Percentiles rank a stretch among this genome's conserved stretches.
These are phyloP conservation scores for Gastrolobium bilobum DNA, from an alignment of 306 rosid genomes.

Conservation along the genomic window DNA sequence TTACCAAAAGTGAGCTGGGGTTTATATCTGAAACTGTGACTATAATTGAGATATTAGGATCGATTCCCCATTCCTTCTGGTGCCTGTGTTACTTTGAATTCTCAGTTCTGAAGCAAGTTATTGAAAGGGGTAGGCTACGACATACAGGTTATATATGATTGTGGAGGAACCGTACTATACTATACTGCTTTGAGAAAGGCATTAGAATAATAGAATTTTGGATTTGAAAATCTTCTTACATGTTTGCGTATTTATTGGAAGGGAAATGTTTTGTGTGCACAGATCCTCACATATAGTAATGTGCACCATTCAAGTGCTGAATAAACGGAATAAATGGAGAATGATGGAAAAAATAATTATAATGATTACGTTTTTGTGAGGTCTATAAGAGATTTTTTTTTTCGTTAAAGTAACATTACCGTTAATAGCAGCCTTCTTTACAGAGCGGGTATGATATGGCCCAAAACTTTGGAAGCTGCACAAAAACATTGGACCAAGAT, in stretches of 20 bases:
- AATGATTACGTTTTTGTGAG: neutral
- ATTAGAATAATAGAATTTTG: too few species aligned
- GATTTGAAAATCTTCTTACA: neutral
- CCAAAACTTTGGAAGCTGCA: slow-evolving; percentile 3
- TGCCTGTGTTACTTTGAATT: slow-evolving; percentile 12
- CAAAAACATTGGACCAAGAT: neutral
- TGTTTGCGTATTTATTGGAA: too few species aligned
- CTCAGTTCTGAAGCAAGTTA: neutral
- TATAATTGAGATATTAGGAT: neutral
- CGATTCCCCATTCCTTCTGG: neutral
- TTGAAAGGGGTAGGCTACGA: neutral
- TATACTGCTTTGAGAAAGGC: neutral
- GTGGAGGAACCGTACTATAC: neutral
- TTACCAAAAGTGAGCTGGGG: neutral
- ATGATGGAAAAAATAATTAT: neutral
- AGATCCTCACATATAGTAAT: neutral
- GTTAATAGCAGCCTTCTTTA: neutral
- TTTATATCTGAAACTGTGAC: neutral
- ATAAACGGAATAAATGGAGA: neutral
- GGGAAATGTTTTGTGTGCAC: neutral
- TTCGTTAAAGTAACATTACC: neutral
- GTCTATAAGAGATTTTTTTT: neutral
- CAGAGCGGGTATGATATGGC: neutral
- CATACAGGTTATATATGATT: neutral
- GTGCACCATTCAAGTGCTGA: neutral